These are phyloP conservation scores for Torulaspora microellipsoides DNA, from an alignment of 805 yeast genomes.

Conservation along the genomic window DNA sequence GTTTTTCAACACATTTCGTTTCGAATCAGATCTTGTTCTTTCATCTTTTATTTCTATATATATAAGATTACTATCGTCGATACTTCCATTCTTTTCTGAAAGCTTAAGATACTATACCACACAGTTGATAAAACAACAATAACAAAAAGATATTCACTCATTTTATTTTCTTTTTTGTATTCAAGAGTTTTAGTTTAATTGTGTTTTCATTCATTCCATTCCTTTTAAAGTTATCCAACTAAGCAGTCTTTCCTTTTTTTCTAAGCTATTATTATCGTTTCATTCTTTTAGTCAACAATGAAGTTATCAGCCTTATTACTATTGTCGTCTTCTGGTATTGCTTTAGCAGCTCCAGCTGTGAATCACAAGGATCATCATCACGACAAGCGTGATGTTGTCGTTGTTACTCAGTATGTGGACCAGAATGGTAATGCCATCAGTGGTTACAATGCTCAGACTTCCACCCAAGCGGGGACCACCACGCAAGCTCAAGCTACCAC, in stretches of 20 bases:
- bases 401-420: conserved; percentile 34
- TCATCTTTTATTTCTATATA: too few species aligned
- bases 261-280: neutral
- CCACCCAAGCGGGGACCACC: conserved; percentile 24
- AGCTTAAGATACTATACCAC: too few species aligned
- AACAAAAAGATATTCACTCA: conserved; percentile 1
- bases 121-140: too few species aligned
- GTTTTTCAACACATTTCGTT: too few species aligned
- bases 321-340: conserved; percentile 24
- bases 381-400: conserved; percentile 31
- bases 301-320: conserved; percentile 22
- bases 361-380: conserved; percentile 24
- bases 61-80: too few species aligned
- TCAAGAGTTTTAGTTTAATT: neutral
- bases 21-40: too few species aligned
- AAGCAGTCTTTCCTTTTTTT: conserved; percentile 13
- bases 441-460: conserved; percentile 12
- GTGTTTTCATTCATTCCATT: conserved; percentile 10
- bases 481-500: conserved; percentile 25
- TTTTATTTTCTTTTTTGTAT: neutral
- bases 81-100: too few species aligned
- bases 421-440: conserved; percentile 25
- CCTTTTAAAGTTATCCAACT: conserved; percentile 7
- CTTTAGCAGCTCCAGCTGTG: conserved; percentile 29
- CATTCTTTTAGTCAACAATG: conserved; percentile 12